Conservation (phyloP, 2,329 filamentous ascomycete genomes). For the Fusarium nodosum region DNA sequence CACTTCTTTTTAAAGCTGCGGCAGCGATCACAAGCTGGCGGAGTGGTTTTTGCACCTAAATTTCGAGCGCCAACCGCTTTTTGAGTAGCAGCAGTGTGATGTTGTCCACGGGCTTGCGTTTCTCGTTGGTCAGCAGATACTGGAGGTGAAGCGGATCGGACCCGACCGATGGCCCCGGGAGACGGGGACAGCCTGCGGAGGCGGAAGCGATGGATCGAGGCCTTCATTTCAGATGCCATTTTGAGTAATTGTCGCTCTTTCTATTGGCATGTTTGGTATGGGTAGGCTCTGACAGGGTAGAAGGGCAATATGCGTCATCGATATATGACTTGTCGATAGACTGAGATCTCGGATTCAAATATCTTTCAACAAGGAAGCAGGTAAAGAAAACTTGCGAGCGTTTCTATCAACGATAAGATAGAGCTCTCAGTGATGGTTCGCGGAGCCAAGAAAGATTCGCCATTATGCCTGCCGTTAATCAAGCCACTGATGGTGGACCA, state of each 20-base stretch:
- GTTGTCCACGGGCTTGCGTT: slow-evolving; percentile 37
- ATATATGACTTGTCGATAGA: not conserved
- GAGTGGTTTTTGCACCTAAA: slow-evolving; percentile 26
- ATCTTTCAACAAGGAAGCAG: slow-evolving; percentile 8
- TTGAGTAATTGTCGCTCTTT: slow-evolving; percentile 25
- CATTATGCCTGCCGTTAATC: slow-evolving; percentile 34
- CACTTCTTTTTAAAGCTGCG: slow-evolving; percentile 63
- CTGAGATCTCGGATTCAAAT: not conserved
- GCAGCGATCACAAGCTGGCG: slow-evolving; percentile 58
- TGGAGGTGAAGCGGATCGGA: slow-evolving; percentile 50
- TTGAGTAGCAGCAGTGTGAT: slow-evolving; percentile 18
- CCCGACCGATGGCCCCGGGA: slow-evolving; percentile 42
- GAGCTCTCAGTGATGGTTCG: slow-evolving; percentile 4
- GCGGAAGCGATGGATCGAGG: slow-evolving; percentile 49
- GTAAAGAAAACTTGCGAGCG: slow-evolving; percentile 6
- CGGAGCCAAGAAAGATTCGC: slow-evolving; percentile 18
- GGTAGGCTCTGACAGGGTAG: slow-evolving; percentile 11
- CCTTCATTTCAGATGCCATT: slow-evolving; percentile 50
- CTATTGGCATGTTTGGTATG: slow-evolving; percentile 21
- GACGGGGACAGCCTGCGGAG: slow-evolving; percentile 48
- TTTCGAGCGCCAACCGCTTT: slow-evolving; percentile 1
- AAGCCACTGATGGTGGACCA: slow-evolving; percentile 37
- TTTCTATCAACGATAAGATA: slow-evolving; percentile 16
- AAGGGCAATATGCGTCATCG: not conserved
- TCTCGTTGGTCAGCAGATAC: slow-evolving; percentile 41